Evolutionary conservation across 2,329 filamentous ascomycete species (phyloP), one percentile per base, ranked within the genome.

Genomic region (Penicillium digitatum): DNA sequence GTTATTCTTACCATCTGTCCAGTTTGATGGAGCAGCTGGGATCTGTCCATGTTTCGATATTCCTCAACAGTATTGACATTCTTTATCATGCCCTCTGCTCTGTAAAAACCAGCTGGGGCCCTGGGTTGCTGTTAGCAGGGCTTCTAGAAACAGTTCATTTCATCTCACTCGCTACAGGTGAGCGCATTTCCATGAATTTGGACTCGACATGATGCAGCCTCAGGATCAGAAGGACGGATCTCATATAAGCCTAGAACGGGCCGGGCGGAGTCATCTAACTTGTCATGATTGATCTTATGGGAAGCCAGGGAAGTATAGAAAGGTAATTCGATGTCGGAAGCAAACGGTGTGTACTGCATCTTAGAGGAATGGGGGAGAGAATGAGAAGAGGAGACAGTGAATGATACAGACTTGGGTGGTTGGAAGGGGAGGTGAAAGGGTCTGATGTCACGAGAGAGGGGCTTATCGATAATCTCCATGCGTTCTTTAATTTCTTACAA

Each of bases 11-110:
- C 89, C 74, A 88, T 93, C 69, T 85, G 84, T 11, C 87, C 93
- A 35, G 90, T 87, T 58, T 87, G 86, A 59, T 89, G 84, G 45
- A 97, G 81, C 73, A 95, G 85, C 32, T 86, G 85, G 11, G 81
- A 72, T 72, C 93, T 94, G 72, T 97, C 90, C 60, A 87, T 82
- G 61, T 87, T 88, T 69, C 87, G 89, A 74, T 96, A 97, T 68
- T 94, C 90, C 65, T 97, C 93, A 64, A 96, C 83, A 1, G 94
- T 97, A 71, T 99, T 99, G 69, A 93, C 87, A 75, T 99, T 99
- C 72, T 88, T 92, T 67, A 99, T 95, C 69, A 89, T 90, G 57
- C 94, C 94, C 73, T 97, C 93, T 43, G 89, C 93, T 63, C 93
- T 87, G 69, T 87, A 89, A 66, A 84, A 85, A 61, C 84, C 86